A percentile compares a stretch with the other conserved stretches of the same genome.
phyloP scores from a whole-genome alignment of 192 early-diverging fungal genomes.

The Funneliformis mosseae region DNA sequence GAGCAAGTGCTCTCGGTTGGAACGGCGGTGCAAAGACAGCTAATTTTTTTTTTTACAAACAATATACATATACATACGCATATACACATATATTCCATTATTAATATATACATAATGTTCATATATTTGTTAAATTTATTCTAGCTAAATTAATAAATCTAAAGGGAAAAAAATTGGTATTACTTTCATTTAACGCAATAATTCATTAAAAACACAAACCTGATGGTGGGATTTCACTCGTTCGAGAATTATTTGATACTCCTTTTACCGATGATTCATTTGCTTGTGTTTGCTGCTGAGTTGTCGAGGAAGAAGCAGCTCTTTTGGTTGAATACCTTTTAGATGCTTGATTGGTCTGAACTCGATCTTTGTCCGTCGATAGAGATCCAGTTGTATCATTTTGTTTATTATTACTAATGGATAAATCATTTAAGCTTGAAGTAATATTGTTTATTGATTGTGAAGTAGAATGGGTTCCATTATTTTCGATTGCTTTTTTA shows the following conservation, averaged over 20 bases:
- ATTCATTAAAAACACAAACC: conserved; percentile 22
- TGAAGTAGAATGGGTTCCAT: background rate
- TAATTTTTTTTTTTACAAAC: background rate
- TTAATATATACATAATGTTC: background rate
- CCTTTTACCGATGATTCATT: background rate
- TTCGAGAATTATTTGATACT: background rate
- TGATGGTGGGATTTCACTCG: conserved; percentile 22
- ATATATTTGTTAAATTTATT: background rate
- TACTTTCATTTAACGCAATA: background rate
- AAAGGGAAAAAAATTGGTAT: background rate
- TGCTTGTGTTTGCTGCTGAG: background rate
- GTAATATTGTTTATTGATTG: background rate
- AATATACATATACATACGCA: background rate
- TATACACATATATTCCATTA: background rate
- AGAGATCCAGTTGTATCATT: conserved; percentile 1
- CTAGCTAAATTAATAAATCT: background rate
- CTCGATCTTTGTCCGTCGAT: background rate
- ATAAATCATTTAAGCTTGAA: background rate
- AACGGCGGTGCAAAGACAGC: conserved; percentile 29
- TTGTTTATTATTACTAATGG: background rate
- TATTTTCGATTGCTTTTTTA: background rate
- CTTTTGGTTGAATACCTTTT: conserved; percentile 32
- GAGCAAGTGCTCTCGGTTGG: background rate
- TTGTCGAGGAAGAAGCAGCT: conserved; percentile 1
- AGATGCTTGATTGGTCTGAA: conserved; percentile 2